Conservation (phyloP, 148 eudicot species). For the Euryodendron excelsum region DNA sequence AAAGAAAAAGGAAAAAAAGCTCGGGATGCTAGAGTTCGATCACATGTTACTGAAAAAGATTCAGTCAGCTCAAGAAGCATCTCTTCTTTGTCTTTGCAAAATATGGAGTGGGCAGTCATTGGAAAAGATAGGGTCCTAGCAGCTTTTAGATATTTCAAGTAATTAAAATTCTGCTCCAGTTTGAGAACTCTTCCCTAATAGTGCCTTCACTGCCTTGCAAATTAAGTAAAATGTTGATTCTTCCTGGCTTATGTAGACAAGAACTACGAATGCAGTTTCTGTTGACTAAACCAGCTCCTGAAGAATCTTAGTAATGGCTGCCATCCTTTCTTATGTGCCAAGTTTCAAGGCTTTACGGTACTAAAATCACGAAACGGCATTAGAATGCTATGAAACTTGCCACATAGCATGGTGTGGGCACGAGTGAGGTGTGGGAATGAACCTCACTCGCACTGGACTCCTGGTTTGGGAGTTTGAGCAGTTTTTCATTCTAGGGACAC, state of each 20-base stretch:
- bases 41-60: background rate
- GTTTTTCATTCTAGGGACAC: no score
- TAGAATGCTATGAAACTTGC: no score
- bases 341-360: no score
- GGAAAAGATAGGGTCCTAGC: background rate
- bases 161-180: background rate
- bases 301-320: no score
- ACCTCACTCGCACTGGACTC: no score
- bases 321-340: no score
- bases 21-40: background rate
- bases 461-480: no score
- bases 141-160: background rate
- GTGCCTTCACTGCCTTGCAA: background rate
- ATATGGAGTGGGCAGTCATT: background rate
- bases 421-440: no score
- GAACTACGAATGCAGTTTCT: background rate
- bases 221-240: background rate
- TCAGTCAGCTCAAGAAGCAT: background rate
- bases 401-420: no score
- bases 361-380: no score
- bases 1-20: no score
- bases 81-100: background rate
- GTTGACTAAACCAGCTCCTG: background rate
- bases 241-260: background rate
- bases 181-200: slow-evolving; percentile 1